These are phyloP conservation scores for Talaromyces sp. DNA, from an alignment of 2,329 filamentous ascomycete species.

Conservation along the genomic window DNA sequence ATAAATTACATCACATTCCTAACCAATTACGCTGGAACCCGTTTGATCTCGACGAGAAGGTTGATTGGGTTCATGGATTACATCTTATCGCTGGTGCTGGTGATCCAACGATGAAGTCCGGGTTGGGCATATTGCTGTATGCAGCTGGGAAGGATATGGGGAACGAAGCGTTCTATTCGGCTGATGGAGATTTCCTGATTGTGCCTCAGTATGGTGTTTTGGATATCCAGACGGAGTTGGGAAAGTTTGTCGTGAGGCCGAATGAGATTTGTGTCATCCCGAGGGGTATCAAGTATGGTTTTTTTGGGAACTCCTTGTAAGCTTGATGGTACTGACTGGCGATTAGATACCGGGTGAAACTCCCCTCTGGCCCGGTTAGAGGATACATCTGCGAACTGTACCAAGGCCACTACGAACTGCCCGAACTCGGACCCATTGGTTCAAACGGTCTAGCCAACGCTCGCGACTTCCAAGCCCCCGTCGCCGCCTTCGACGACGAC, in stretches of 20 bases:
- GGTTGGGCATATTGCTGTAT: conserved; percentile 76
- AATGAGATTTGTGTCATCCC: conserved; percentile 76
- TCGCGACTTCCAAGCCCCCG: conserved; percentile 70
- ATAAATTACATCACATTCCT: conserved; percentile 67
- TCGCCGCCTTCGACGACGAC: conserved; percentile 66
- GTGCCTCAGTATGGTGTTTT: conserved; percentile 71
- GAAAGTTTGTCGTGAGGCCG: conserved; percentile 68
- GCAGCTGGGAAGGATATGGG: conserved; percentile 75
- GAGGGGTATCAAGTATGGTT: conserved; percentile 58
- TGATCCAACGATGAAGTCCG: conserved; percentile 73
- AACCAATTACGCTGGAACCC: conserved; percentile 80
- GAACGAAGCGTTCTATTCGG: conserved; percentile 77
- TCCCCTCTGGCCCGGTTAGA: conserved; percentile 59
- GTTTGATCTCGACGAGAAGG: conserved; percentile 67
- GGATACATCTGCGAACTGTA: conserved; percentile 76
- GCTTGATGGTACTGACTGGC: neutral
- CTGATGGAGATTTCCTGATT: conserved; percentile 74
- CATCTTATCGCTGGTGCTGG: conserved; percentile 75
- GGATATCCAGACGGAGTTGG: conserved; percentile 75
- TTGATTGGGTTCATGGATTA: conserved; percentile 66
- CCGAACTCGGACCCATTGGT: conserved; percentile 70
- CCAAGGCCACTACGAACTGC: conserved; percentile 67
- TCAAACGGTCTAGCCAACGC: conserved; percentile 71
- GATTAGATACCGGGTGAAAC: conserved; percentile 61
- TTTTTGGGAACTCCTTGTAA: neutral